These are phyloP conservation scores for Ceratocystiopsis sp. DNA, from an alignment of 2,329 filamentous ascomycete species.

Conservation along the genomic window DNA sequence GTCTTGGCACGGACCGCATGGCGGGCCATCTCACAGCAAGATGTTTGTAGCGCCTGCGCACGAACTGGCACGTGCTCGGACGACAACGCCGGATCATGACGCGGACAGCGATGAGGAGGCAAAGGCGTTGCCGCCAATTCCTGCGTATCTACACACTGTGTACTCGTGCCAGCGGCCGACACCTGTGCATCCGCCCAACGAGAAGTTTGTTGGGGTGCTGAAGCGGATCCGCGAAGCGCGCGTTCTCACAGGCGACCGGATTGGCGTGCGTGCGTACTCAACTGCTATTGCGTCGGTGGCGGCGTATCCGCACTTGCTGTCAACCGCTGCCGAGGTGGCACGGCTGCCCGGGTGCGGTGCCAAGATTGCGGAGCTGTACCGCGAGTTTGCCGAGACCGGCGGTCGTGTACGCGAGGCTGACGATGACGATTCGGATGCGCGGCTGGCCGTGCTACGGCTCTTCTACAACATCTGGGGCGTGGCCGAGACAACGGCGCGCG, in stretches of 20 bases:
- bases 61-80: slow-evolving; percentile 32
- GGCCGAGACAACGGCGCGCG: slow-evolving; percentile 59
- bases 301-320: slow-evolving; percentile 50
- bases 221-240: slow-evolving; percentile 57
- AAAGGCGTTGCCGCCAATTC: slow-evolving; percentile 42
- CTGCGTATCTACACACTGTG: slow-evolving; percentile 44
- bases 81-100: slow-evolving; percentile 69
- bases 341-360: slow-evolving; percentile 62
- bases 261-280: slow-evolving; percentile 74
- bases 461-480: slow-evolving; percentile 93
- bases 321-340: slow-evolving; percentile 24
- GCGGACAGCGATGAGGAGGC: slow-evolving; percentile 15
- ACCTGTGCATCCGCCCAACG: slow-evolving; percentile 52
- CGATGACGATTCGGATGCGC: slow-evolving; percentile 45
- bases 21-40: neutral
- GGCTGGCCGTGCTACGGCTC: slow-evolving; percentile 42
- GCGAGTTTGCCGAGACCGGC: slow-evolving; percentile 51
- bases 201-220: slow-evolving; percentile 55
- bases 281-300: slow-evolving; percentile 69
- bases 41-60: neutral
- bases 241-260: slow-evolving; percentile 53
- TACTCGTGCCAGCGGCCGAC: slow-evolving; percentile 76
- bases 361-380: slow-evolving; percentile 63
- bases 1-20: neutral
- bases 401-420: slow-evolving; percentile 41